Evolutionary conservation across 208 protist genomes (phyloP), one percentile per base, ranked within the genome.

Genomic region (Leptomonas seymouri): DNA sequence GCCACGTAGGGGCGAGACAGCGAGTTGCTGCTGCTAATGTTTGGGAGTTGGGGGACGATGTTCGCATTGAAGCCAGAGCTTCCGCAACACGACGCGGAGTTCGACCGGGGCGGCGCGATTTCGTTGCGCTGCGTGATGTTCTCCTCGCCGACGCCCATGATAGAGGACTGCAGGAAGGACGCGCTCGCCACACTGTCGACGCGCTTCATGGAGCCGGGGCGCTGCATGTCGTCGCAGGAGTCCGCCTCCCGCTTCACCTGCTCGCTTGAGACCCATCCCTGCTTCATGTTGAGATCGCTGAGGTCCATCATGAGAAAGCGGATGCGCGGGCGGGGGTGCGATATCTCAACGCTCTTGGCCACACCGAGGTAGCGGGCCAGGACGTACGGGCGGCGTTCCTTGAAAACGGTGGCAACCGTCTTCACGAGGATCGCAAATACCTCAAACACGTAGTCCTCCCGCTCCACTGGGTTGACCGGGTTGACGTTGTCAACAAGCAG

Each of bases 281-380:
- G 36, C 53, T 77, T 76, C 45, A 74, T 72, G 55, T 80, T 79
- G 14, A 78, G 69, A 60, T 96, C 89, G 44, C 27, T 61, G 46
- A 96, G 71, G 68, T 94, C 77, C 91, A 94, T 93, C 82, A 94
- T 90, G 48, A 91, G 72, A 67, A 94, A 96, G 34, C 74, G 73
- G 27, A 96, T 82, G 58, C 91, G 82, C 36, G 61, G 74, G 15
- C 81, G 82, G 0, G 87, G 82, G 68, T 96, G 87, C 15, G 87
- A 82, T 31, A 55, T 12, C 63, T 91, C 81, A 39, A 95, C 81
- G 1, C 58, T 63, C 61, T 82, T 89, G 18, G 91, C 89, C 25
- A 90, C 63, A 18, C 66, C 76, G 45, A 96, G 55, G 57, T 82
- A 82, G 64, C 75, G 81, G 14, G 74, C 62, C 30, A 96, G 65